Evolutionary conservation across 2,329 filamentous ascomycete genomes (phyloP).

Genomic region (Fusarium sublunatum): DNA sequence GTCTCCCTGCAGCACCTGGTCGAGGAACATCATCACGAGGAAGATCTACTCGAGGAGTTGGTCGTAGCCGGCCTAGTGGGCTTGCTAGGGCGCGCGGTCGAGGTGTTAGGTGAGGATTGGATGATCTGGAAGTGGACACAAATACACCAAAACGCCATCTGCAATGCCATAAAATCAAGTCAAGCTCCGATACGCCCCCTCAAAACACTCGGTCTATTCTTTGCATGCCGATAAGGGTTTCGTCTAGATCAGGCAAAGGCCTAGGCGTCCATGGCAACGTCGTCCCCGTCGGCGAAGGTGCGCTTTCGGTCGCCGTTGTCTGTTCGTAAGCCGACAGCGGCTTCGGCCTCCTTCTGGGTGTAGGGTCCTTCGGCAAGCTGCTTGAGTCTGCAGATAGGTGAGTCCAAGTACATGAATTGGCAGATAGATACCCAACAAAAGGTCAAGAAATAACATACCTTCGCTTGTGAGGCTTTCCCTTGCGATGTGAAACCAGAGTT

Average conservation of each 20-base stretch:
- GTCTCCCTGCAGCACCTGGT: conserved; percentile 55
- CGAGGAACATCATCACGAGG: conserved; percentile 54
- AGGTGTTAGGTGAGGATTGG: conserved; percentile 55
- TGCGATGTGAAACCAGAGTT: conserved; percentile 79
- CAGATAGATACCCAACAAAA: conserved; percentile 17
- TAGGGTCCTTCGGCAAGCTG: conserved; percentile 86
- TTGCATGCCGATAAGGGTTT: conserved; percentile 10
- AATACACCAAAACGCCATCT: conserved; percentile 34
- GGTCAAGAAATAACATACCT: conserved; percentile 58
- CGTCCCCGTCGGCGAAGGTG: conserved; percentile 35
- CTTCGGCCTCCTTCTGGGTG: conserved; percentile 86
- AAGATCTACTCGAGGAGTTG: conserved; percentile 43
- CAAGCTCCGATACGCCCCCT: conserved; percentile 15
- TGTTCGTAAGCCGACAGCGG: conserved; percentile 76
- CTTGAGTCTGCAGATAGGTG: conserved; percentile 70
- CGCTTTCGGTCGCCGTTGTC: conserved; percentile 64
- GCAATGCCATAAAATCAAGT: conserved; percentile 21
- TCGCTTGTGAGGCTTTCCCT: conserved; percentile 94
- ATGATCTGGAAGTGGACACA: conserved; percentile 7
- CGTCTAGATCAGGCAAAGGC: conserved; percentile 4
- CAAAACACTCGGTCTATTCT: conserved; percentile 1
- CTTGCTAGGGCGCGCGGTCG: conserved; percentile 60
- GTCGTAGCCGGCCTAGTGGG: conserved; percentile 57
- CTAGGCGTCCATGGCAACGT: conserved; percentile 52
- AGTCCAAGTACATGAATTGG: conserved; percentile 29